Evolutionary conservation across 106 monocot species (phyloP).

Genomic region (Amphibolis antarctica): DNA sequence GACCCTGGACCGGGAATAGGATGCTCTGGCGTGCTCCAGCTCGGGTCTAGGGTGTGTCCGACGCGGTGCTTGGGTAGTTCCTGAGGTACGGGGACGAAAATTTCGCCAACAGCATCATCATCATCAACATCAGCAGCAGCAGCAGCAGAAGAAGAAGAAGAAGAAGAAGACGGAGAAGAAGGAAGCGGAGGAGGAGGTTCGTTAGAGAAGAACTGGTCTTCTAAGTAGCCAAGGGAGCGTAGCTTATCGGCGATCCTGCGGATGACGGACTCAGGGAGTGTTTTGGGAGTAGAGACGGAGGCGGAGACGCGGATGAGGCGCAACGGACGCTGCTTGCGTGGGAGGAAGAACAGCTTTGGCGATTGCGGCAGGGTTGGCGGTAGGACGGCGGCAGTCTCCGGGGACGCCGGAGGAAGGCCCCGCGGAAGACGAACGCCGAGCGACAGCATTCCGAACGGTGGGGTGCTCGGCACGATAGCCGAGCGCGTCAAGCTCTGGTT

Average conservation of each 20-base stretch:
- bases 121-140: too few species aligned
- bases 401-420: too few species aligned
- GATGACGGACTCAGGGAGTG: conserved; percentile 48
- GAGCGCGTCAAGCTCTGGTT: too few species aligned
- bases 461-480: too few species aligned
- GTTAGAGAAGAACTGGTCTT: neutral
- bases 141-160: too few species aligned
- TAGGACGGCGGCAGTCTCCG: too few species aligned
- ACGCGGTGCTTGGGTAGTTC: conserved; percentile 59
- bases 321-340: neutral
- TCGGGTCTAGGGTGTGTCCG: conserved; percentile 68
- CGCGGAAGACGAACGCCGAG: too few species aligned
- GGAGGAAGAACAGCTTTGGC: neutral
- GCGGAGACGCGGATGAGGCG: neutral
- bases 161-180: conserved; percentile 31
- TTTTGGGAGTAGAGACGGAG: conserved; percentile 10
- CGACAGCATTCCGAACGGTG: too few species aligned
- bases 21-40: conserved; percentile 70
- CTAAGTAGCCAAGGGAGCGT: conserved; percentile 68
- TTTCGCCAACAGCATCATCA: too few species aligned
- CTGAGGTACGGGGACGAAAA: conserved; percentile 64
- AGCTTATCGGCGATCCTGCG: conserved; percentile 91
- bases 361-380: neutral
- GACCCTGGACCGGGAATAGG: conserved; percentile 61
- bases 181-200: neutral